Base-by-base conservation (phyloP, 495 filamentous ascomycete genomes). In the Penicillium alfredii region DNA sequence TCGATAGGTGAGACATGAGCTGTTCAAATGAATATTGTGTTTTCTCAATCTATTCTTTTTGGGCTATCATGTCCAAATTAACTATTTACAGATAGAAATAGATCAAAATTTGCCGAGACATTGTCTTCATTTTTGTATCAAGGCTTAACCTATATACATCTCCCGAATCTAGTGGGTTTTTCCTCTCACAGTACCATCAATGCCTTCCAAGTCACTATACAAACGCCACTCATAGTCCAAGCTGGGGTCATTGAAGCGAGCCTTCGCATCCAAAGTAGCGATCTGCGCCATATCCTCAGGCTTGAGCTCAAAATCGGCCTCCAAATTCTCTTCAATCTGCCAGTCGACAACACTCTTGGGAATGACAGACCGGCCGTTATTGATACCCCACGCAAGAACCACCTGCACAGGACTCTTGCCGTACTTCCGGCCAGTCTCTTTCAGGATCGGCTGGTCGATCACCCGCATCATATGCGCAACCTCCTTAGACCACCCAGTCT, bases 341-440 rank as follows among this genome's bases (percentile, higher is more conserved):
- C 50, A 55, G 0, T 64, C 60, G 0, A 69, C 61, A 32, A 66
- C 66, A 26, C 61, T 69, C 66, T 85, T 88, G 0, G 80, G 77
- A 30, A 86, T 70, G 4, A 86, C 78, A 9, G 61, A 62, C 14
- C 72, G 71, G 4, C 74, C 79, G 15, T 70, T 58, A 11, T 72
- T 61, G 22, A 85, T 71, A 6, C 80, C 79, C 81, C 74, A 78
- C 0, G 75, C 73, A 22, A 85, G 66, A 2, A 74, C 69, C 1
- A 75, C 64, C 49, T 83, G 76, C 4, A 78, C 74, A 0, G 75
- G 69, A 2, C 55, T 74, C 50, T 81, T 82, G 29, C 63, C 60
- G 38, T 84, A 74, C 42, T 76, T 75, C 58, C 75, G 62, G 4
- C 73, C 80, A 41, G 84, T 66, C 15, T 77, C 66, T 20, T 67